phyloP scores from a whole-genome alignment of 2,329 filamentous ascomycete species.

The Alternaria gansuensis region DNA sequence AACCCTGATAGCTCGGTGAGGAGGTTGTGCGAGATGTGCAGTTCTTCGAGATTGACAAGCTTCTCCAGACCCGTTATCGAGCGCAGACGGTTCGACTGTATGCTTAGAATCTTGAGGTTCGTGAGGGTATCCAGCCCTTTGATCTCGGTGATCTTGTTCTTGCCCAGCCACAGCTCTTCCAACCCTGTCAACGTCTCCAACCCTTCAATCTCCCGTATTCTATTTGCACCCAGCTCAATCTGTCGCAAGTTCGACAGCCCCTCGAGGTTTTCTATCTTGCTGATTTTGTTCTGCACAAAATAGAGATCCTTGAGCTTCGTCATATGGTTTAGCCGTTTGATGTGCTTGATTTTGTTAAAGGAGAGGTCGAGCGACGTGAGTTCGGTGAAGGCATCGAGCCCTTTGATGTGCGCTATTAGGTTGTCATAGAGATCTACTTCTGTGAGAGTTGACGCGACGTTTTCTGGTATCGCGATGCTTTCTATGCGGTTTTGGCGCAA shows the following conservation, averaged over 20 bases:
- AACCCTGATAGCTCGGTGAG: conserved; percentile 79
- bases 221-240: conserved; percentile 90
- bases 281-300: conserved; percentile 95
- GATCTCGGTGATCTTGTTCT: conserved; percentile 93
- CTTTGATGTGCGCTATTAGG: conserved; percentile 84
- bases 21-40: conserved; percentile 96
- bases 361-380: conserved; percentile 86
- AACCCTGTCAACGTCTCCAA: conserved; percentile 78
- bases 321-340: conserved; percentile 85
- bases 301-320: conserved; percentile 82
- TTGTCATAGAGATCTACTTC: conserved; percentile 98
- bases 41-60: conserved; percentile 81
- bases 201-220: conserved; percentile 87
- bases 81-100: conserved; percentile 93
- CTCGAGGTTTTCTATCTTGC: conserved; percentile 83
- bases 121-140: conserved; percentile 76
- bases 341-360: conserved; percentile 99
- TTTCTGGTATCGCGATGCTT: conserved; percentile 76
- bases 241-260: conserved; percentile 78
- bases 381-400: conserved; percentile 78
- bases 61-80: conserved; percentile 78
- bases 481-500: conserved; percentile 92
- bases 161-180: conserved; percentile 92
- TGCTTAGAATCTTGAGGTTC: conserved; percentile 86
- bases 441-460: conserved; percentile 71